Percentiles rank a stretch among this genome's conserved stretches.
phyloP scores from a whole-genome alignment of 2,329 filamentous ascomycete species.

The Paecilomyces sp. region DNA sequence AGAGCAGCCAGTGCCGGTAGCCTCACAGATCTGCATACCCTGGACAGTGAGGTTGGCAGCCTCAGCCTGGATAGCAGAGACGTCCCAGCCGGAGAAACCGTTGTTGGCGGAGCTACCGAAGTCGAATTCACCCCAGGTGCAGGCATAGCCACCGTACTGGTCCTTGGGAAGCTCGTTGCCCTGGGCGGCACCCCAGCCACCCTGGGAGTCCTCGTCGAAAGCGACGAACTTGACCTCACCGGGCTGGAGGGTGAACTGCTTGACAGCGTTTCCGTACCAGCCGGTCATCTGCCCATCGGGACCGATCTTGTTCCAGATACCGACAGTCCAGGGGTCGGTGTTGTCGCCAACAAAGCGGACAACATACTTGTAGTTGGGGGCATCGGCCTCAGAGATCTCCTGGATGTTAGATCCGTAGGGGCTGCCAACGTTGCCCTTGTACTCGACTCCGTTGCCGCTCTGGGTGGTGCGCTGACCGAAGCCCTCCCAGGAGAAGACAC shows the following conservation, averaged over 20 bases:
- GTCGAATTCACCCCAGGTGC: conserved; percentile 36
- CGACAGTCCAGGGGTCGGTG: conserved; percentile 24
- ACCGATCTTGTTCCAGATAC: conserved; percentile 36
- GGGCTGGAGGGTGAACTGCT: conserved; percentile 23
- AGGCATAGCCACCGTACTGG: conserved; percentile 22
- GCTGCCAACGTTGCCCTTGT: conserved; percentile 27
- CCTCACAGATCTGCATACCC: conserved; percentile 31
- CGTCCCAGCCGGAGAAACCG: conserved; percentile 31
- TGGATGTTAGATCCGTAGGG: conserved; percentile 37
- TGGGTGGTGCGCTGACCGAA: conserved; percentile 23
- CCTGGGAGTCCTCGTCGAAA: conserved; percentile 29
- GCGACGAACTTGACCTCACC: conserved; percentile 29
- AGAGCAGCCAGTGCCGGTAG: conserved; percentile 21
- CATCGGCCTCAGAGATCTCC: conserved; percentile 23
- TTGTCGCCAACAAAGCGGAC: conserved; percentile 23
- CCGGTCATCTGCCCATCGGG: conserved; percentile 24
- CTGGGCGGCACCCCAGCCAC: conserved; percentile 26
- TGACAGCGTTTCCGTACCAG: conserved; percentile 26
- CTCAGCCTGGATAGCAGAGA: conserved; percentile 32
- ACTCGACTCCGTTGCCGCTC: conserved; percentile 14
- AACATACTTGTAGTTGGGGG: conserved; percentile 30
- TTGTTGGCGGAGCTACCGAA: conserved; percentile 25
- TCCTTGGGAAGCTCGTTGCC: conserved; percentile 20
- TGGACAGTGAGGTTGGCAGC: conserved; percentile 17
- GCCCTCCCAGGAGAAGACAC: conserved; percentile 10